Base-by-base conservation (phyloP, 345 rosid genomes). In the Excoecaria agallocha region DNA sequence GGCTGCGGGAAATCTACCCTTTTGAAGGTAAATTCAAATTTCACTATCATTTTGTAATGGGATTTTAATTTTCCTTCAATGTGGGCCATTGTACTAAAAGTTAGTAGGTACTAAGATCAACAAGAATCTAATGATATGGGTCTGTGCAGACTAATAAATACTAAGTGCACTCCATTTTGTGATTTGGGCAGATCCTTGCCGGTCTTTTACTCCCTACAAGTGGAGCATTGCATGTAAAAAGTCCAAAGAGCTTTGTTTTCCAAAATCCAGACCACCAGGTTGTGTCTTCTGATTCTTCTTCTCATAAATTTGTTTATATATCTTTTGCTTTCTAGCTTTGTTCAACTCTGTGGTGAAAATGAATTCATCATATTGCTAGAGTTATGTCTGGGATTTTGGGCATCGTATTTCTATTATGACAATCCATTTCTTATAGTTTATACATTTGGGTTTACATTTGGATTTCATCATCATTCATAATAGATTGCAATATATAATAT, bases 221-320 rank as follows among this genome's bases (percentile, higher is more conserved):
- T 8, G 98, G 98, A 62, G 69, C 56, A 43, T 74, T 86, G 58
- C 78, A 71, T 73, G 91, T 91, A 68, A 87, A 77, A 78, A 85
- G 82, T 78, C 97, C 98, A 0, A 87, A 82, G 86, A 91, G 92
- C 78, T 92, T 88, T 80, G 97, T 92, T 16, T 88, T 92, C 87
- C 97, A 89, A 80, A 90, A 94, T 82, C 97, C 95, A 0, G 97
- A 94, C 77, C 95, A 94, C 81, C 98, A 94, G 97, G 97, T 92
- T 79, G 50, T 54, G 25, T 62, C 77, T 74, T 57, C 43, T 20
- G 6, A 48, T 57, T 39, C 45, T 45, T 41, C 22, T 20, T 20
- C 3, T 54, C 10, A 43, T 43, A 43, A 43, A 43, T 43, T 43
- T 43, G 46, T 43, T 5, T 43, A 4, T 43, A 4, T 43, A 8